Base-by-base conservation (phyloP, 768 basidiomycete genomes). In the Phylloporus rhodoxanthus region DNA sequence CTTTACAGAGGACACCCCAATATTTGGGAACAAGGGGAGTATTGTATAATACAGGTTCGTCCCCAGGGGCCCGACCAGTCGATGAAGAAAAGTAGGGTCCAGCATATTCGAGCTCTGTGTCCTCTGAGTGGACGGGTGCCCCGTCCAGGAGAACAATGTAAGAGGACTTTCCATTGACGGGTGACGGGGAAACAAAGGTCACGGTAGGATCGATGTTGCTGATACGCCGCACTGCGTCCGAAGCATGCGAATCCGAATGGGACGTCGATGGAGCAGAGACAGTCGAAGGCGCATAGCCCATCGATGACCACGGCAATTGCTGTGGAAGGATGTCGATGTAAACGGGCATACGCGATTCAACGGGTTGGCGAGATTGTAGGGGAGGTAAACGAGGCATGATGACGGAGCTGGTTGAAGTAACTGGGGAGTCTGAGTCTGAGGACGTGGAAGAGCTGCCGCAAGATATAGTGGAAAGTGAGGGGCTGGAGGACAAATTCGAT, bases 121-220 rank as follows among this genome's bases (percentile, higher is more conserved):
- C 66, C 61, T 86, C 85, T 1, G 74, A 71, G 63, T 78, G 79
- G 42, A 83, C 70, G 43, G 75, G 57, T 19, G 66, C 68, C 11
- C 74, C 78, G 48, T 75, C 74, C 8, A 70, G 59, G 55, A 76
- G 74, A 7, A 87, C 79, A 0, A 72, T 73, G 67, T 79, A 85
- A 28, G 70, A 70, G 1, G 81, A 82, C 26, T 73, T 72, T 25
- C 82, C 82, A 9, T 67, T 60, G 29, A 83, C 69, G 4, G 70
- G 57, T 2, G 72, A 65, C 2, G 65, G 73, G 4, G 83, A 78
- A 28, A 77, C 61, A 55, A 87, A 80, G 17, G 85, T 82, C 23
- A 87, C 73, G 2, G 80, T 81, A 0, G 84, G 82, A 57, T 87
- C 81, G 55, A 87, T 85, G 38, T 73, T 67, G 10, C 67, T 68